Evolutionary conservation across 192 early-diverging fungal genomes (phyloP).

Genomic region (Linnemannia hyalina): DNA sequence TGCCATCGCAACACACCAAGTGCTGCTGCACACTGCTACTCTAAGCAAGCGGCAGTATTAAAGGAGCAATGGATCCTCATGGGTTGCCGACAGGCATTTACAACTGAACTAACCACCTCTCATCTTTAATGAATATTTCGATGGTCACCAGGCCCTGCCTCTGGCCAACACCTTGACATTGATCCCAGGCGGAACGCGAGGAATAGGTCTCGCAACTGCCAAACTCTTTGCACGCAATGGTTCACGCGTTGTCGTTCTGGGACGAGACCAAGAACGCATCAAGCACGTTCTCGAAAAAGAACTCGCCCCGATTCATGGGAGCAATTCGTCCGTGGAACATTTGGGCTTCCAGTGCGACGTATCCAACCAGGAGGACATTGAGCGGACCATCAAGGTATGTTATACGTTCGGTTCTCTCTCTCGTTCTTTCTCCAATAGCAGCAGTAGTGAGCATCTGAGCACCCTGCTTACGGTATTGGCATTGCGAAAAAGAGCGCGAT

Average conservation of each 20-base stretch:
- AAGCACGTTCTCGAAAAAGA: slow-evolving; percentile 33
- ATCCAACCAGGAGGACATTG: slow-evolving; percentile 53
- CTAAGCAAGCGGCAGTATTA: background rate
- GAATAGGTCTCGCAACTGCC: slow-evolving; percentile 80
- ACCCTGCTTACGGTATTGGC: slow-evolving; percentile 1
- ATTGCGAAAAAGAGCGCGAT: background rate
- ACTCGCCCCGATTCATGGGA: slow-evolving; percentile 32
- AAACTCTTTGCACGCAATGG: slow-evolving; percentile 71
- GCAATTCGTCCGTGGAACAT: slow-evolving; percentile 30
- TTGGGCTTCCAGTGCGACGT: slow-evolving; percentile 62
- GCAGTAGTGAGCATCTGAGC: background rate
- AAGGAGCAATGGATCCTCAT: background rate
- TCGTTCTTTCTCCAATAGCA: background rate
- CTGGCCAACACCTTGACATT: slow-evolving; percentile 40
- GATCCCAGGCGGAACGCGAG: slow-evolving; percentile 83
- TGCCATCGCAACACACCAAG: background rate
- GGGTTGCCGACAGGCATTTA: background rate
- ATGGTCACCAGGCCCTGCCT: slow-evolving; percentile 9
- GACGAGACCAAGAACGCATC: slow-evolving; percentile 61
- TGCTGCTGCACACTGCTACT: too few relatives aligned
- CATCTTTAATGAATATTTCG: background rate
- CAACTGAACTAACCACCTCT: background rate
- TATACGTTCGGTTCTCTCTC: background rate
- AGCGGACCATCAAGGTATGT: slow-evolving; percentile 56
- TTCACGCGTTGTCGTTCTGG: slow-evolving; percentile 67